Evolutionary conservation across 305 asterid species (phyloP), one percentile per base, ranked within the genome.

Genomic region (Vinca major): DNA sequence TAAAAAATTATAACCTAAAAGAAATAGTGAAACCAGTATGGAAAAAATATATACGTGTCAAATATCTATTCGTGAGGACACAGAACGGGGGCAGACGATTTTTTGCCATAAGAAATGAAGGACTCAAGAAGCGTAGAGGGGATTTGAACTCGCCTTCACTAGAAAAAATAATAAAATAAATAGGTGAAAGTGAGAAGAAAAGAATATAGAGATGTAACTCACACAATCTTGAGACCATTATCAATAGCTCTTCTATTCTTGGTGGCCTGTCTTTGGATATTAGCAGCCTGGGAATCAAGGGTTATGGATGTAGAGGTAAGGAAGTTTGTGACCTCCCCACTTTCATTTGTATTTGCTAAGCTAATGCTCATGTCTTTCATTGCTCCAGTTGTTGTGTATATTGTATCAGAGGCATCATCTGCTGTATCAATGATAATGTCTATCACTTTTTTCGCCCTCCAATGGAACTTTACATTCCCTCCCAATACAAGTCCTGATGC

Each of bases 371-470:
- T 86, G 20, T 78, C 82, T 72, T 61, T 86, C 90, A 92, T 77
- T 65, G 96, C 89, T 71, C 73, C 66, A 0, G 97, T 87, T 5
- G 96, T 77, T 61, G 67, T 83, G 71, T 85, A 69, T 70, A 92
- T 74, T 3, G 96, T 88, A 62, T 73, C 73, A 0, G 96, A 81
- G 14, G 98, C 98, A 13, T 71, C 86, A 61, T 92, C 89, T 13
- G 97, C 93, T 17, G 98, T 88, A 43, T 86, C 89, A 37, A 92
- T 82, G 9, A 92, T 78, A 45, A 92, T 81, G 80, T 85, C 84
- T 52, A 88, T 79, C 65, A 92, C 84, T 9, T 73, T 84, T 67
- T 78, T 76, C 1, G 93, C 89, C 67, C 83, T 81, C 0, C 89
- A 82, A 70, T 80, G 88, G 74, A 92, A 84, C 77, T 82, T 86